Evolutionary conservation across 2,329 filamentous ascomycete species (phyloP).

Genomic region (Tolypocladium paradoxum): DNA sequence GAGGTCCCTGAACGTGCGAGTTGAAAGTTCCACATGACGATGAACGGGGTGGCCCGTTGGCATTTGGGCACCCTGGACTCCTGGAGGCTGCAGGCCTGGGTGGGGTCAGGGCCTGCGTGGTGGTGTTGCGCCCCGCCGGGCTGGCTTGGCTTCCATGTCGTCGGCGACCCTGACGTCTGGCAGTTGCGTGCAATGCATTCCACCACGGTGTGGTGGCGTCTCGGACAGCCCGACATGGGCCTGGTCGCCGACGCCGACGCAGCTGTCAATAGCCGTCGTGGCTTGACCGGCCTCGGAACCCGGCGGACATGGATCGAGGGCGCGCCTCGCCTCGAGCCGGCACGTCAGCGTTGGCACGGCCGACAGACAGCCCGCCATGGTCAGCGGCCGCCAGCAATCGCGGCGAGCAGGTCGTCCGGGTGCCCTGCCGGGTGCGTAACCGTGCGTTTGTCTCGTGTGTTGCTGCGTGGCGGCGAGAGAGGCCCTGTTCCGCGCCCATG

Average conservation of each 20-base stretch:
- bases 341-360: background rate
- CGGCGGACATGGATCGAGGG: background rate
- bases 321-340: background rate
- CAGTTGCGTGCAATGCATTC: too few relatives aligned
- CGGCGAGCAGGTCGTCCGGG: too few relatives aligned
- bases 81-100: too few relatives aligned
- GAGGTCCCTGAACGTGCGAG: background rate
- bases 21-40: too few relatives aligned
- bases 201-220: background rate
- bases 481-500: too few relatives aligned
- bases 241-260: background rate
- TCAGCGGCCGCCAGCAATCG: background rate
- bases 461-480: too few relatives aligned
- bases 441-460: too few relatives aligned
- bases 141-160: background rate
- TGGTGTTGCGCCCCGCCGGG: background rate
- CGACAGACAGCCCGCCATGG: background rate
- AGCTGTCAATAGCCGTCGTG: background rate
- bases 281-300: background rate
- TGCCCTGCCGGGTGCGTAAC: too few relatives aligned
- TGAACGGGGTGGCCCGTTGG: background rate
- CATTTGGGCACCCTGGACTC: background rate
- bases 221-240: background rate
- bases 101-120: too few relatives aligned
- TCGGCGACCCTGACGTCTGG: background rate